Conservation (phyloP, 1,139 yeast genomes). For the Suhomyces atakaporum region DNA sequence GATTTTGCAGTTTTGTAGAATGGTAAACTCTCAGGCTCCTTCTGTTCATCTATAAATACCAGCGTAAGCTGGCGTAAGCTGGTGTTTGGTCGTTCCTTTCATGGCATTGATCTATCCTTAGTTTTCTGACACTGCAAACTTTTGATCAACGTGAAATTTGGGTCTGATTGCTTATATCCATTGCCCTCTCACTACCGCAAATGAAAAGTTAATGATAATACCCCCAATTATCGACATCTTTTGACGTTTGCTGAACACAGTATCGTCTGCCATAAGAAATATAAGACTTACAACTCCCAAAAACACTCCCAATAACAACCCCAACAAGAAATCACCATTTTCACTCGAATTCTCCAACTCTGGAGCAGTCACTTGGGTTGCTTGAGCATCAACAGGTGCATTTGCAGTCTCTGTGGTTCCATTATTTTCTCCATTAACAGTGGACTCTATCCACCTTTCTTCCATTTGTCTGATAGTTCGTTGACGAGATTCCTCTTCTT, state of each 20-base stretch:
- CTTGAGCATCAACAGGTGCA: constrained; percentile 12
- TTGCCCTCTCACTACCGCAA: constrained; percentile 55
- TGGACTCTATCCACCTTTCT: constrained; percentile 88
- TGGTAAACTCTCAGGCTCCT: too few species aligned
- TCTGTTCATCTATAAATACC: too few species aligned
- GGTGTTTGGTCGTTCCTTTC: too few species aligned
- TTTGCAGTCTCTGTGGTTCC: constrained; percentile 4
- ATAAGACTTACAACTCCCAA: constrained; percentile 64
- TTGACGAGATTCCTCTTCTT: constrained; percentile 42
- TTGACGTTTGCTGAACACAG: constrained; percentile 58
- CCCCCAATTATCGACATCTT: constrained; percentile 67
- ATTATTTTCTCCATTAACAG: constrained; percentile 41
- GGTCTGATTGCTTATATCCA: constrained; percentile 34
- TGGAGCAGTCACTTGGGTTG: constrained; percentile 24
- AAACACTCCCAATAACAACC: constrained; percentile 62
- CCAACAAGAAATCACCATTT: constrained; percentile 63
- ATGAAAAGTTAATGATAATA: constrained; percentile 55
- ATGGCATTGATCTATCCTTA: too few species aligned
- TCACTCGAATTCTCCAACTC: constrained; percentile 41
- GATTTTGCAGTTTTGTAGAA: too few species aligned
- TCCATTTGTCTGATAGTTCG: constrained; percentile 63
- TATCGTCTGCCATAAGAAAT: constrained; percentile 55
- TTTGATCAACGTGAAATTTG: too few species aligned
- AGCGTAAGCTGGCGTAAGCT: too few species aligned
- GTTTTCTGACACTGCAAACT: too few species aligned